A percentile compares a stretch with the other conserved stretches of the same genome.
Conservation (phyloP, 805 yeast species). For the Pichia phayaonensis region DNA sequence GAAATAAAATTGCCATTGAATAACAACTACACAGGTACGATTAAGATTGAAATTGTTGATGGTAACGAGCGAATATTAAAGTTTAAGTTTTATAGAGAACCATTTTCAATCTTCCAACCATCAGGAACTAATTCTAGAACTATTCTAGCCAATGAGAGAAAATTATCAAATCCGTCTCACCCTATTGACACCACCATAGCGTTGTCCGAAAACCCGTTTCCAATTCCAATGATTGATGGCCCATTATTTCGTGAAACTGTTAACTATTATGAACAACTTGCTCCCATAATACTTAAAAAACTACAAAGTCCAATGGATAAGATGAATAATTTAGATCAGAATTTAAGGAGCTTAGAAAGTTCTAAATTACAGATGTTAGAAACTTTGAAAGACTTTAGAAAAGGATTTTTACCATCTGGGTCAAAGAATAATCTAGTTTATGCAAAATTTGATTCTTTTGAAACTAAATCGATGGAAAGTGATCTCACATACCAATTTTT, state of each 20-base stretch:
- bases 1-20: constrained; percentile 6
- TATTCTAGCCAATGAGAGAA: background rate
- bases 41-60: background rate
- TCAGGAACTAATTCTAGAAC: background rate
- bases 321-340: constrained; percentile 14
- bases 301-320: constrained; percentile 14
- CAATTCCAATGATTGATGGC: constrained; percentile 31
- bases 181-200: background rate
- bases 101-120: background rate
- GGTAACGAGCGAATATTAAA: background rate
- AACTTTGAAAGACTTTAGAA: constrained; percentile 8
- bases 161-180: background rate
- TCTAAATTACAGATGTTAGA: constrained; percentile 1
- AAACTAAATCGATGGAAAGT: background rate
- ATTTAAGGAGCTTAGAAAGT: too few relatives aligned
- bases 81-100: constrained; percentile 4
- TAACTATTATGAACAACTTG: constrained; percentile 21
- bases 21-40: background rate
- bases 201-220: constrained; percentile 18
- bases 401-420: constrained; percentile 4
- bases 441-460: background rate
- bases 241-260: constrained; percentile 27
- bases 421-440: constrained; percentile 2
- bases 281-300: constrained; percentile 16
- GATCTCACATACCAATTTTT: constrained; percentile 1